A percentile compares a stretch with the other conserved stretches of the same genome.
Conservation (phyloP, 192 early-diverging fungal genomes). For the Obelidium mucronatum region DNA sequence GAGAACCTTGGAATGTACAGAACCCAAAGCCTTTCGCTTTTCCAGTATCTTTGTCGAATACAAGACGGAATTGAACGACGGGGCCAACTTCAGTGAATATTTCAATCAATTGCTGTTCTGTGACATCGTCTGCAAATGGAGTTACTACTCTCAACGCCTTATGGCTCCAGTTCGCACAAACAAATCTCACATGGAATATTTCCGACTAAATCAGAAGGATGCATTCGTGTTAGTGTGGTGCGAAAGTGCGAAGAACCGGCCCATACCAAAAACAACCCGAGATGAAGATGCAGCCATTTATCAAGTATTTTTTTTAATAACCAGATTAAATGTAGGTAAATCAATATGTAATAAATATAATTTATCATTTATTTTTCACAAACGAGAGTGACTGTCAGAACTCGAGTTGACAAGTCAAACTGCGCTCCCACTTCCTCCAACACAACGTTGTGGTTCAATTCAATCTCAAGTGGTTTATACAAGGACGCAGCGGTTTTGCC, state of each 20-base stretch:
- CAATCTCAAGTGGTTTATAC: slow-evolving; percentile 7
- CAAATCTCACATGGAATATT: slow-evolving; percentile 51
- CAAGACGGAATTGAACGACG: slow-evolving; percentile 66
- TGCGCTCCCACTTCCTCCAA: slow-evolving; percentile 33
- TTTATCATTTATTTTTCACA: slow-evolving; percentile 23
- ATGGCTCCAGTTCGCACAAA: background rate
- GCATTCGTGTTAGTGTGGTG: background rate
- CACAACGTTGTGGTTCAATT: background rate
- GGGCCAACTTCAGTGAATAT: slow-evolving; percentile 94
- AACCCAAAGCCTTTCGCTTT: slow-evolving; percentile 95
- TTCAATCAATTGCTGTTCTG: slow-evolving; percentile 91
- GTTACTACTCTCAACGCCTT: background rate
- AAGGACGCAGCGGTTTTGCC: background rate
- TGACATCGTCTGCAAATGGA: slow-evolving; percentile 68
- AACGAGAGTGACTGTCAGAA: slow-evolving; percentile 26
- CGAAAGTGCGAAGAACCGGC: background rate
- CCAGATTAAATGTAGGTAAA: no score
- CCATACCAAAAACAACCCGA: slow-evolving; percentile 49
- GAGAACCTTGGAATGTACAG: slow-evolving; percentile 83
- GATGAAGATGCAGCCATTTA: slow-evolving; percentile 6
- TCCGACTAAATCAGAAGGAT: slow-evolving; percentile 40
- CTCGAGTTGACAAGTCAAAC: slow-evolving; percentile 31
- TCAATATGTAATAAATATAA: no score
- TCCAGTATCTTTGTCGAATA: slow-evolving; percentile 90
- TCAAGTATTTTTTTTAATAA: background rate